Evolutionary conservation across 805 yeast species (phyloP).

Genomic region (Lachancea kluyveri): DNA sequence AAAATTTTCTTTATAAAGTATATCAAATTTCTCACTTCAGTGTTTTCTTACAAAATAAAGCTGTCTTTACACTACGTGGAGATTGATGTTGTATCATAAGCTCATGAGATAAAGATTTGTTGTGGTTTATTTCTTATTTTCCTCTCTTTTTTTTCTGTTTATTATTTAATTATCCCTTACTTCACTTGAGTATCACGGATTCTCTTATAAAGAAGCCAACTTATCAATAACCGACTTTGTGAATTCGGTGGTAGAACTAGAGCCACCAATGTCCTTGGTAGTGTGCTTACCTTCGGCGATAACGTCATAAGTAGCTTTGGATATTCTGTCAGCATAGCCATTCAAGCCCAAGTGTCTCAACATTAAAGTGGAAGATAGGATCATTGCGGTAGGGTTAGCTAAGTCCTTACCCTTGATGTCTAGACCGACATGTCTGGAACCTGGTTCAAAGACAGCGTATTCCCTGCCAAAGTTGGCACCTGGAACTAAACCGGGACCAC

Average conservation of each 20-base stretch:
- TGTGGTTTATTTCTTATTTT: too few relatives aligned
- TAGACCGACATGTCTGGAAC: slow-evolving; percentile 98
- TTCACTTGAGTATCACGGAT: too few relatives aligned
- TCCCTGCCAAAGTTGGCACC: slow-evolving; percentile 98
- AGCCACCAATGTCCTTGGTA: slow-evolving; percentile 91
- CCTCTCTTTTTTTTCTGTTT: too few relatives aligned
- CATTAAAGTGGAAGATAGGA: slow-evolving; percentile 83
- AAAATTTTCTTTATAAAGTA: too few relatives aligned
- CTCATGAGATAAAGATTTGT: too few relatives aligned
- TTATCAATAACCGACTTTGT: slow-evolving; percentile 82
- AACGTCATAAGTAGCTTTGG: slow-evolving; percentile 84
- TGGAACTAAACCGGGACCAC: slow-evolving; percentile 98
- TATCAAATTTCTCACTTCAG: too few relatives aligned
- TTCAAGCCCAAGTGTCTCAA: slow-evolving; percentile 93
- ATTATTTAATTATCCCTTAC: too few relatives aligned
- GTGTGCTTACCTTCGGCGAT: slow-evolving; percentile 80
- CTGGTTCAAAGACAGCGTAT: slow-evolving; percentile 97
- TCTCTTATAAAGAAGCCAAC: slow-evolving; percentile 32
- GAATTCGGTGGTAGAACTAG: slow-evolving; percentile 85
- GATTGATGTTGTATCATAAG: too few relatives aligned
- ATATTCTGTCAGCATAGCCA: slow-evolving; percentile 75
- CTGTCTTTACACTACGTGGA: too few relatives aligned
- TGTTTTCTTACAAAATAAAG: too few relatives aligned
- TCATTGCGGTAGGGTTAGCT: slow-evolving; percentile 98
- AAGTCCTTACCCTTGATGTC: slow-evolving; percentile 91